A percentile compares a stretch with the other conserved stretches of the same genome.
phyloP scores from a whole-genome alignment of 192 early-diverging fungal genomes.

The Coemansia nantahalensis region DNA sequence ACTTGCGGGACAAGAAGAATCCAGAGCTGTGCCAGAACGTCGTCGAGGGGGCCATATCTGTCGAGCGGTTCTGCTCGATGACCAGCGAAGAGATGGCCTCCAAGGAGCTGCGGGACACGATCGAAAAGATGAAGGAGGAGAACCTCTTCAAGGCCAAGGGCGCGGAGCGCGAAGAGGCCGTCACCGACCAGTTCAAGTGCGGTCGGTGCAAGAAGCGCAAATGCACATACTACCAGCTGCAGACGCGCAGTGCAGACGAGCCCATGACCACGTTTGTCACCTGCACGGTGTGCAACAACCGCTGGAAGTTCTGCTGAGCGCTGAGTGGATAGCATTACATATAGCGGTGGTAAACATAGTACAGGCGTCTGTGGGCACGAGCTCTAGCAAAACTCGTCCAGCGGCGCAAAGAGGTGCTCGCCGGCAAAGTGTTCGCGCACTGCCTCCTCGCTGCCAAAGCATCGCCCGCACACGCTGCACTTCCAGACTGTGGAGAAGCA shows the following conservation, averaged over 20 bases:
- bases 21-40: slow-evolving; percentile 69
- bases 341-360: too few relatives aligned
- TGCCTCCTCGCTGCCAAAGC: slow-evolving; percentile 36
- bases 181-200: slow-evolving; percentile 93
- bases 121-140: slow-evolving; percentile 67
- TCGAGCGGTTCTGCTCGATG: slow-evolving; percentile 74
- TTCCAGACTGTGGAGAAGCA: slow-evolving; percentile 39
- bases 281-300: slow-evolving; percentile 78
- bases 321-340: too few relatives aligned
- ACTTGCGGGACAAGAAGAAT: slow-evolving; percentile 76
- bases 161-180: slow-evolving; percentile 69
- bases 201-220: slow-evolving; percentile 88
- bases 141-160: slow-evolving; percentile 76
- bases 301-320: slow-evolving; percentile 68
- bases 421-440: slow-evolving; percentile 53
- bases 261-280: slow-evolving; percentile 99
- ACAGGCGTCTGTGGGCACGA: too few relatives aligned
- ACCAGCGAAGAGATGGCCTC: slow-evolving; percentile 90
- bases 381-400: slow-evolving; percentile 37
- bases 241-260: slow-evolving; percentile 96
- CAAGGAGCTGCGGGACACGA: slow-evolving; percentile 70
- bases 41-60: slow-evolving; percentile 63
- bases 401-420: slow-evolving; percentile 50
- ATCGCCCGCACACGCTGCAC: slow-evolving; percentile 49
- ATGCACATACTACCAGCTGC: slow-evolving; percentile 93